Base-by-base conservation (phyloP, 1,284 basidiomycete genomes). In the Uromyces viciae-fabae region DNA sequence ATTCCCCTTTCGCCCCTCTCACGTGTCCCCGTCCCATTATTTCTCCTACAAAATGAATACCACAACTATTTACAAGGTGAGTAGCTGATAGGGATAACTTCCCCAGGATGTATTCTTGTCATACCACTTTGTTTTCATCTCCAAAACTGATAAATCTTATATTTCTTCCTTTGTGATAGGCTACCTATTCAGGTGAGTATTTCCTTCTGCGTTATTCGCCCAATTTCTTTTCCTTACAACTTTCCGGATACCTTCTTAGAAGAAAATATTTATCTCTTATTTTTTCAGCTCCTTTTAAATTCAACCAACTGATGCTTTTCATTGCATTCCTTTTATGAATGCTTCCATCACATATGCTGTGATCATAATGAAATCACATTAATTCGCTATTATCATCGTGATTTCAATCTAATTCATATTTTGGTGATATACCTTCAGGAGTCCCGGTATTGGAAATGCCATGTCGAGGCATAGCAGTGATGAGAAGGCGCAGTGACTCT, bases 391-490 rank as follows among this genome's bases (percentile, higher is more conserved):
- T 36, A 9, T 36, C 19, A 7, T 54, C 68, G 22, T 31, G 28
- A 8, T 28, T 33, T n/a, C 14, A n/a, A 43, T 31, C 46, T 19
- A 58, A 80, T 52, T 49, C 36, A 54, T 28, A 33, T 54, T n/a
- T 11, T 75, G 5, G 43, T 75, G 17, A 68, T n/a, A 40, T 42
- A 42, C 28, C 2, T 46, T 22, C 60, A 82, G 73, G 69, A 22
- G 72, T 81, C n/a, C 73, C 73, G 36, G 81, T 80, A 25, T 69
- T 68, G 74, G 77, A 85, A 84, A 86, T 87, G 75, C 84, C 83
- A 22, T 94, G 92, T 88, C 94, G 95, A 86, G 91, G 91, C 81
- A 92, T 98, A 84, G 96, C 97, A 75, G 95, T 99, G 83, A 99
- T 99, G 97, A 91, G 96, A 75, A 90, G 97, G 83, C 91, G 95